Evolutionary conservation across 2,329 filamentous ascomycete genomes (phyloP), one percentile per base, ranked within the genome.

Genomic region (Stenocarpella maydis): DNA sequence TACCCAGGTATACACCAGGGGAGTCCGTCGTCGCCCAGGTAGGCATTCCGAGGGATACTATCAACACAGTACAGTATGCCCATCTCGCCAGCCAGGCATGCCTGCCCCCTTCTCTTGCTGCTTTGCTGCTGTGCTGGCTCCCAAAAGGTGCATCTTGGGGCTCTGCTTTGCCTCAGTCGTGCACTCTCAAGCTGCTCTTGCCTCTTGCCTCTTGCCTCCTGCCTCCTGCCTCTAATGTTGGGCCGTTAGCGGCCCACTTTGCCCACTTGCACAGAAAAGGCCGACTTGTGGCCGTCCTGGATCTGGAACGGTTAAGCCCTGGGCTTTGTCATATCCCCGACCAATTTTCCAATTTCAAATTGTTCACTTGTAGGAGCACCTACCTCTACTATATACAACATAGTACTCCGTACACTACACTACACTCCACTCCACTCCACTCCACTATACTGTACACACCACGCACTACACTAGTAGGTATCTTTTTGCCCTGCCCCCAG

Each of bases 181-280:
- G 21, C 39, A 9, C 19, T 61, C 31, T 21, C 34, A 31, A 34
- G 31, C 31, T 9, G 28, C 50, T 37, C 65, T 21, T 24, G 37
- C 52, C 45, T 21, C 65, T 24, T 67, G 52, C 41, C 19, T 61
- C 31, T 21, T 45, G 43, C 41, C 50, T 47, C 65, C n/a, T 26
- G 41, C 50, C 43, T 26, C 65, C 39, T 67, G 52, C 39, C 19
- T 21, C 10, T 21, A 26, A 15, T 26, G 31, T 41, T 34, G 31
- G 58, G 19, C 58, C 58, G 58, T 63, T 63, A 63, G 58, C 58
- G 58, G 43, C 58, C 58, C 58, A 63, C 58, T 63, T 63, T 63
- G 58, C 58, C n/a, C 58, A 49, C 41, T 49, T 43, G 58, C 43
- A 43, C 58, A 63, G 26, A 63, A 63, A 49, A 49, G 49, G 26